phyloP scores from a whole-genome alignment of 192 early-diverging fungal genomes.

The Coemansia sp. region DNA sequence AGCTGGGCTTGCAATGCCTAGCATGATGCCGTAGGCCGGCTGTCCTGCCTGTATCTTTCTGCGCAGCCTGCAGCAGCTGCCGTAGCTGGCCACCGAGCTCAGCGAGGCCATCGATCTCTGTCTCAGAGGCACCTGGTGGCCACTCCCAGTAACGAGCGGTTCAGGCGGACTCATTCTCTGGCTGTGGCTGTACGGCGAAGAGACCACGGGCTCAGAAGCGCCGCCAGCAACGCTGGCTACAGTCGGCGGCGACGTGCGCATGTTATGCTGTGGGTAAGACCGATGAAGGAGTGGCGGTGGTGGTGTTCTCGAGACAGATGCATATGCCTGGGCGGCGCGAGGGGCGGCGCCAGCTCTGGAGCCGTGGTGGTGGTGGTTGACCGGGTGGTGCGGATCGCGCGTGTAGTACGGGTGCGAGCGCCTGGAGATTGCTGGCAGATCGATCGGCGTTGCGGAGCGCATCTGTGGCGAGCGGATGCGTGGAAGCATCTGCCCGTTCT shows the following conservation, averaged over 20 bases:
- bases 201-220: background rate
- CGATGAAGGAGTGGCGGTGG: constrained; percentile 9
- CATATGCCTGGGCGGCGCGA: background rate
- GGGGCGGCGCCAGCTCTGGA: background rate
- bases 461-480: constrained; percentile 38
- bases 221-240: constrained; percentile 6
- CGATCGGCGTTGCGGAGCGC: constrained; percentile 24
- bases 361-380: constrained; percentile 9
- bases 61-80: constrained; percentile 16
- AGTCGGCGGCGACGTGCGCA: constrained; percentile 34
- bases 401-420: constrained; percentile 40
- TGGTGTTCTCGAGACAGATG: background rate
- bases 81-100: constrained; percentile 1
- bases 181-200: background rate
- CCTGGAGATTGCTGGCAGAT: constrained; percentile 33
- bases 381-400: constrained; percentile 10
- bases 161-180: constrained; percentile 8
- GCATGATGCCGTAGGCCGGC: constrained; percentile 35
- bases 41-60: constrained; percentile 22
- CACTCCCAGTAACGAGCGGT: background rate
- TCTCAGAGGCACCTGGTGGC: background rate
- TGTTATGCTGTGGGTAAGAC: constrained; percentile 6
- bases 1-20: constrained; percentile 39
- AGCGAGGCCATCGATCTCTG: constrained; percentile 2
- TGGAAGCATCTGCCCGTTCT: constrained; percentile 25